Evolutionary conservation across 2,329 filamentous ascomycete species (phyloP), one percentile per base, ranked within the genome.

Genomic region (Claviceps sp.): DNA sequence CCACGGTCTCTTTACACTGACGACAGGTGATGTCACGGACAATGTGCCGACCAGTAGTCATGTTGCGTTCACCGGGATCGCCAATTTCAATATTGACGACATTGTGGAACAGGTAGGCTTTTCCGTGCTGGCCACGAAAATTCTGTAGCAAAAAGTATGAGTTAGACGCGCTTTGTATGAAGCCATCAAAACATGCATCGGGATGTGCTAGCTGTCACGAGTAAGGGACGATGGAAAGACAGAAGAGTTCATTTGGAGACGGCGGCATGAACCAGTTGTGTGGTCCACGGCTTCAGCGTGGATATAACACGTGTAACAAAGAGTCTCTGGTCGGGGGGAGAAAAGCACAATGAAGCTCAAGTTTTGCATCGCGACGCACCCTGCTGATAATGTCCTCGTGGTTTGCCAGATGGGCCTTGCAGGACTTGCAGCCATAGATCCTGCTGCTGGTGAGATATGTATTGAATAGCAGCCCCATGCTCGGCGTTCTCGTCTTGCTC

Each of bases 91-190:
- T 79, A 70, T 98, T 98, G 68, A 98, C 93, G 52, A 98, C 93
- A 56, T 69, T 82, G 70, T 91, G 87, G 77, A 98, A 97, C 59
- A 98, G 84, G 71, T 90, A 98, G 52, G 93, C 93, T 73, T 97
- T 97, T 65, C 93, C 93, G 69, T 97, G 91, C 68, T 97, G 91
- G 63, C 93, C 93, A 56, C 93, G 89, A 74, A 98, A 98, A 73
- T 95, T 96, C 89, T 97, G 51, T 40, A 26, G 14, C 34, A 40
- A 41, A 48, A 24, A 13, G 1, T 30, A 34, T 11, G 13, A 19
- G 30, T 48, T 41, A 48, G 47, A 17, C 16, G 37, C 10, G 41
- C 17, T 11, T 34, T 34, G 8, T 2, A 34, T 11, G 30, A 3
- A 34, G 30, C 10, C 4, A 34, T 11, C 10, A 11, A 34, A 34